These are phyloP conservation scores for Candida gigantensis DNA, from an alignment of 1,139 yeast genomes.

Conservation along the genomic window DNA sequence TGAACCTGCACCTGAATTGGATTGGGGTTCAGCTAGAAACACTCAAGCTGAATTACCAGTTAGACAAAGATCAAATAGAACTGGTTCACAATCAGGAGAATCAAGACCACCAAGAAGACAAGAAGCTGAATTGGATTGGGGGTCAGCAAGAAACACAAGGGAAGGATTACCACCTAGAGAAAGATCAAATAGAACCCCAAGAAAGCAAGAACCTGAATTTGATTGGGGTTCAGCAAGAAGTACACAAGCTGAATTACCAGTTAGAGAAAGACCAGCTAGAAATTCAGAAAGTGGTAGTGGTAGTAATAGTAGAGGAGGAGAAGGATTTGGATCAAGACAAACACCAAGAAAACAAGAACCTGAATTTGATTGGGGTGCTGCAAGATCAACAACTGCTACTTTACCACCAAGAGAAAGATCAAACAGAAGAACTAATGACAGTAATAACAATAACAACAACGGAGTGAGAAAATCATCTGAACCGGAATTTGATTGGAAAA, in stretches of 20 bases:
- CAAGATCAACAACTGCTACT: slow-evolving; percentile 39
- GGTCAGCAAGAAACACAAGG: slow-evolving; percentile 47
- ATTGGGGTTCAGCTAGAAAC: slow-evolving; percentile 54
- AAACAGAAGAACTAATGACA: slow-evolving; percentile 21
- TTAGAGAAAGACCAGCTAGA: slow-evolving; percentile 26
- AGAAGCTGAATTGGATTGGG: slow-evolving; percentile 59
- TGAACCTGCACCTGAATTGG: slow-evolving; percentile 47
- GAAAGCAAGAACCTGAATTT: slow-evolving; percentile 35
- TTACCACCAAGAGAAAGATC: slow-evolving; percentile 41
- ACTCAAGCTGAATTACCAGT: slow-evolving; percentile 34
- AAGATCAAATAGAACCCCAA: slow-evolving; percentile 25
- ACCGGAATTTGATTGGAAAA: slow-evolving; percentile 23
- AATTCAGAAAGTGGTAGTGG: too few species aligned
- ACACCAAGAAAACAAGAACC: slow-evolving; percentile 49
- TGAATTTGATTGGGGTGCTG: slow-evolving; percentile 62
- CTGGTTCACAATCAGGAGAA: slow-evolving; percentile 12
- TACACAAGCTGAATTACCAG: slow-evolving; percentile 34
- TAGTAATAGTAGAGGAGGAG: slow-evolving; percentile 14
- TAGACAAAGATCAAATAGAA: slow-evolving; percentile 41
- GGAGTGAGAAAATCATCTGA: slow-evolving; percentile 51
- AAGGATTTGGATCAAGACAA: slow-evolving; percentile 31
- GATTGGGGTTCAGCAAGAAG: slow-evolving; percentile 65
- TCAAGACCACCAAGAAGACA: slow-evolving; percentile 19
- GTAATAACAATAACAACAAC: too few species aligned
- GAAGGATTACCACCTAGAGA: slow-evolving; percentile 42